Conservation (phyloP, 305 asterid genomes). For the Fraxinus platypoda region DNA sequence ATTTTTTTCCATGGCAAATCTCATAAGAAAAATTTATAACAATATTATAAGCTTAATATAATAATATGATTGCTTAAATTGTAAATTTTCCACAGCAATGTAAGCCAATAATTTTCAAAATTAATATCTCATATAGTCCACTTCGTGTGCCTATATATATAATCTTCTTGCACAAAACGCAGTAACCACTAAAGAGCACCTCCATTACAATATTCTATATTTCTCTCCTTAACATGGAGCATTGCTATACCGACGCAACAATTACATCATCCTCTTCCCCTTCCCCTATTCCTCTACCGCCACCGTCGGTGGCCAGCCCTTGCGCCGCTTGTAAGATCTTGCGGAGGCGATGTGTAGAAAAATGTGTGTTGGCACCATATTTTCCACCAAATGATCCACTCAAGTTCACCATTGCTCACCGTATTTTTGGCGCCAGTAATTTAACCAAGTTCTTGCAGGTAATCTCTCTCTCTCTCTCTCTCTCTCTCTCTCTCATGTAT, state of each 20-base stretch:
- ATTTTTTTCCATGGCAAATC: too few species aligned
- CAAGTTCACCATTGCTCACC: slow-evolving; percentile 74
- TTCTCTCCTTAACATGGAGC: slow-evolving; percentile 31
- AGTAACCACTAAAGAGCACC: not conserved
- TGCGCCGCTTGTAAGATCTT: slow-evolving; percentile 79
- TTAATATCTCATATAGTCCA: slow-evolving; percentile 7
- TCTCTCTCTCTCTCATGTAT: too few species aligned
- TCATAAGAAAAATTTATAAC: too few species aligned
- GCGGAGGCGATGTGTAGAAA: slow-evolving; percentile 63
- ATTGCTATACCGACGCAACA: slow-evolving; percentile 27
- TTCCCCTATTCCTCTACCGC: slow-evolving; percentile 29
- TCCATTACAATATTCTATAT: not conserved
- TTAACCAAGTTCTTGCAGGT: slow-evolving; percentile 84
- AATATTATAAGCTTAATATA: too few species aligned
- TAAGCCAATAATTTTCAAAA: not conserved
- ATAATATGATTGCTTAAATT: not conserved
- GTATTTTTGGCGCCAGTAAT: slow-evolving; percentile 82
- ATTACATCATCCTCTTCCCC: slow-evolving; percentile 27
- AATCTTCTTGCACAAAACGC: not conserved
- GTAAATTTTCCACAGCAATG: not conserved
- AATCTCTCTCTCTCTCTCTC: not conserved
- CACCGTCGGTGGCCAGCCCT: slow-evolving; percentile 52
- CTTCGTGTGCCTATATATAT: slow-evolving; percentile 27
- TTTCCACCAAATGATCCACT: slow-evolving; percentile 73
- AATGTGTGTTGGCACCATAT: slow-evolving; percentile 73